phyloP scores from a whole-genome alignment of 306 rosid genomes.

The Acacia confusa region DNA sequence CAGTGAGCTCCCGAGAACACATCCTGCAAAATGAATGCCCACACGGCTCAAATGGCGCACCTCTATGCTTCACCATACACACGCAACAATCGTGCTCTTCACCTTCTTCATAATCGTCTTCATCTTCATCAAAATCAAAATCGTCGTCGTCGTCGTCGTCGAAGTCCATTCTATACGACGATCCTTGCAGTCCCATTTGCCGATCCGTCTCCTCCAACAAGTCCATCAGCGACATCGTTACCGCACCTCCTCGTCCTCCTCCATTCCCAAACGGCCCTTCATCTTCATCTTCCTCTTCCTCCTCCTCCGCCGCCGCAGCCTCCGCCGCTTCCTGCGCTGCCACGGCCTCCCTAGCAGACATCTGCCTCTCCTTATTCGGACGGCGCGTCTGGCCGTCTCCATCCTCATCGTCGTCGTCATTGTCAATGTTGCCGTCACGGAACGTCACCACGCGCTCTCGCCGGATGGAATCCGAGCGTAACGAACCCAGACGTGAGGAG shows the following conservation, averaged over 20 bases:
- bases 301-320: conserved; percentile 9
- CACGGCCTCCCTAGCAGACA: conserved; percentile 49
- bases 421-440: conserved; percentile 11
- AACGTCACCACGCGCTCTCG: conserved; percentile 31
- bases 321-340: conserved; percentile 49
- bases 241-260: conserved; percentile 3
- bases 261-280: neutral
- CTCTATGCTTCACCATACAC: conserved; percentile 86
- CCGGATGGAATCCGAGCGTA: conserved; percentile 31
- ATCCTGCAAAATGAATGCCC: conserved; percentile 83
- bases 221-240: conserved; percentile 85
- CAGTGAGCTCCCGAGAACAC: conserved; percentile 82
- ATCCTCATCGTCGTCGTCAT: neutral
- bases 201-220: conserved; percentile 76
- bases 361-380: conserved; percentile 15
- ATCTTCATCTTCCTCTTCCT: neutral
- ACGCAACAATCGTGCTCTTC: conserved; percentile 67
- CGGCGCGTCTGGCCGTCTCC: neutral
- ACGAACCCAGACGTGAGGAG: conserved; percentile 23
- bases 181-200: conserved; percentile 67
- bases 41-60: conserved; percentile 59
- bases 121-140: conserved; percentile 25
- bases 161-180: conserved; percentile 37
- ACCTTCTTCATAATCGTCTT: conserved; percentile 27
- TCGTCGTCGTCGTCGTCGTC: conserved; percentile 21